Evolutionary conservation across 1,139 yeast species (phyloP), one percentile per base, ranked within the genome.

Genomic region (Scheffersomyces titani): DNA sequence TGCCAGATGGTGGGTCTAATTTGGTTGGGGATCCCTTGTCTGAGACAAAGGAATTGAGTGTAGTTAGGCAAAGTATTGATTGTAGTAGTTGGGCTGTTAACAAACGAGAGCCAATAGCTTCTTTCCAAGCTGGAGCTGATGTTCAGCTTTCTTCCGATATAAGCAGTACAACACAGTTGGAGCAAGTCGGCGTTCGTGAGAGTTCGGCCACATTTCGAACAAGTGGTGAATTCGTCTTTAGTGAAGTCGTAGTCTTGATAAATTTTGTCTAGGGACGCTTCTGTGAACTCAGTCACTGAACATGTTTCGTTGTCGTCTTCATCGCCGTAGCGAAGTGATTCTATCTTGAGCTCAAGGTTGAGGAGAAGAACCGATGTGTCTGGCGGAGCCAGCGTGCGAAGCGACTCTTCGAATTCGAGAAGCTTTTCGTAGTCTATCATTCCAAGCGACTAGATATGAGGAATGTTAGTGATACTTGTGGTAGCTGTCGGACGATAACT

Each of bases 11-110:
- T 53, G 1, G 75, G 64, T 55, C 83, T 65, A 40, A 79, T 62
- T 57, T 74, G 78, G 55, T 67, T 70, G 11, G 83, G 83, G 19
- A 79, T 69, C 2, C 81, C 81, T 55, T 76, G 80, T 55, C 76
- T 76, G 54, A 78, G 65, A 55, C 77, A 72, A 40, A 76, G 65
- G 60, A 77, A 71, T 60, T 79, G 77, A 11, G 85, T 76, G 60
- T 79, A 82, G 64, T 77, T 71, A 4, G 87, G 86, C 48, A 82
- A 70, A 1, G 82, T 75, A 54, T 77, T 72, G 54, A 81, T 72
- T 40, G 86, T 81, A 53, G 77, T 72, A 19, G 80, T 72, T 2
- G 84, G 83, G 60, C 78, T 74, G 55, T 73, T 75, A 49, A 83
- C 67, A 55, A 82, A 80, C 47, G 79, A 71, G 55, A 76, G 64